Percentiles rank a stretch among this genome's conserved stretches.
Evolutionary conservation across 129 eudicot species (phyloP).

Genomic region (Oenanthe sinensis): DNA sequence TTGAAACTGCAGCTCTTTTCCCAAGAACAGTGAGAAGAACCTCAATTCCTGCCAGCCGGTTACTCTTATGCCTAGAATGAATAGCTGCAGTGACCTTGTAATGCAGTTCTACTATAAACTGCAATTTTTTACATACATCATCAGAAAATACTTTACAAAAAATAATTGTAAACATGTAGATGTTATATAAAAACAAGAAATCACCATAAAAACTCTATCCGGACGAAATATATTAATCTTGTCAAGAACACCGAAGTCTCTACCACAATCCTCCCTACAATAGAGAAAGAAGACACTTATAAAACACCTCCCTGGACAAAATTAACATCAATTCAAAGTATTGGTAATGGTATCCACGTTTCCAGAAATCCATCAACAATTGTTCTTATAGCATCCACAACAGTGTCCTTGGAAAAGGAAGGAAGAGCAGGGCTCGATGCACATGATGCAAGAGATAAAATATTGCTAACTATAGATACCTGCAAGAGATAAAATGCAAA

Average conservation of each 20-base stretch:
- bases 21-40: constrained; percentile 82
- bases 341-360: constrained; percentile 31
- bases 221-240: constrained; percentile 88
- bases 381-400: constrained; percentile 63
- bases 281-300: constrained; percentile 11
- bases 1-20: constrained; percentile 68
- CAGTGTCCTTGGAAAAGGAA: constrained; percentile 54
- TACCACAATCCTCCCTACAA: constrained; percentile 53
- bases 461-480: constrained; percentile 80
- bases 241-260: constrained; percentile 52
- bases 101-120: constrained; percentile 82
- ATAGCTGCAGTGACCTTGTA: constrained; percentile 77
- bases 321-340: neutral
- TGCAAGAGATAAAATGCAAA: constrained; percentile 27
- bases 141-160: neutral
- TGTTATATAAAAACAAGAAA: neutral
- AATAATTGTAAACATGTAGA: neutral
- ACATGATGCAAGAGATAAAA: constrained; percentile 69
- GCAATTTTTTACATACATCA: constrained; percentile 20
- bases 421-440: constrained; percentile 66
- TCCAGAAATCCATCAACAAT: constrained; percentile 96
- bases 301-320: neutral
- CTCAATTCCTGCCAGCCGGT: constrained; percentile 81
- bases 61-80: constrained; percentile 65
- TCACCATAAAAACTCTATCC: constrained; percentile 93